Evolutionary conservation across 306 rosid species (phyloP).

Genomic region (Begonia loranthoides): DNA sequence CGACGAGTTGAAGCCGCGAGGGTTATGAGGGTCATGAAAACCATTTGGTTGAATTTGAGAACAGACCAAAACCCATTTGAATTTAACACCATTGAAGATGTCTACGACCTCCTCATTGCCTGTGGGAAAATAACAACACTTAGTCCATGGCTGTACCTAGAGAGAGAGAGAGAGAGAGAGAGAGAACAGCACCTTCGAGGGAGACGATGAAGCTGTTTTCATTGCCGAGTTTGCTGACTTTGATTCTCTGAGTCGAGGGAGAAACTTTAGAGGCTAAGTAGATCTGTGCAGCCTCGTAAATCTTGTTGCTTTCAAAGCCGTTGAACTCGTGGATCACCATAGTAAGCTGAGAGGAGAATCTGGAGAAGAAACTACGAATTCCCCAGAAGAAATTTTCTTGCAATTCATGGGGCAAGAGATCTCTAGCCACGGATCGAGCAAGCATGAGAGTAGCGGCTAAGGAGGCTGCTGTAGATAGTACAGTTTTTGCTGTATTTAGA

Average conservation of each 20-base stretch:
- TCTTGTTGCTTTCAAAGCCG: constrained; percentile 47
- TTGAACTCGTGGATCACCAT: constrained; percentile 52
- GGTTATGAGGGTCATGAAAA: constrained; percentile 13
- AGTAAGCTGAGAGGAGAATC: constrained; percentile 38
- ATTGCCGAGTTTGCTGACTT: constrained; percentile 39
- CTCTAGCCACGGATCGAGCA: not conserved
- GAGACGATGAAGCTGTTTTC: constrained; percentile 44
- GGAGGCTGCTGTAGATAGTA: not conserved
- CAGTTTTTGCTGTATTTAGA: not conserved
- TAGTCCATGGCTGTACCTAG: too few species aligned
- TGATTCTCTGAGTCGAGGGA: constrained; percentile 38
- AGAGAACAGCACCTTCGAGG: constrained; percentile 26
- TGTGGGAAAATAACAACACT: too few species aligned
- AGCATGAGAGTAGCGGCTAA: not conserved
- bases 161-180: too few species aligned
- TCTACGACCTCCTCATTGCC: constrained; percentile 37
- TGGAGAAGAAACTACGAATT: constrained; percentile 21
- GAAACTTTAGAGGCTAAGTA: constrained; percentile 45
- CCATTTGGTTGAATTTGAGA: constrained; percentile 22
- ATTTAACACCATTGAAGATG: constrained; percentile 18
- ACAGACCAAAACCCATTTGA: constrained; percentile 36
- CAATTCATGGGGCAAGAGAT: not conserved
- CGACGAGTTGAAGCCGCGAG: not conserved
- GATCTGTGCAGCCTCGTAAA: constrained; percentile 58
- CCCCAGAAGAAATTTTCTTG: too few species aligned